phyloP scores from a whole-genome alignment of 2,329 filamentous ascomycete species.

The Aspergillus tubingensis region DNA sequence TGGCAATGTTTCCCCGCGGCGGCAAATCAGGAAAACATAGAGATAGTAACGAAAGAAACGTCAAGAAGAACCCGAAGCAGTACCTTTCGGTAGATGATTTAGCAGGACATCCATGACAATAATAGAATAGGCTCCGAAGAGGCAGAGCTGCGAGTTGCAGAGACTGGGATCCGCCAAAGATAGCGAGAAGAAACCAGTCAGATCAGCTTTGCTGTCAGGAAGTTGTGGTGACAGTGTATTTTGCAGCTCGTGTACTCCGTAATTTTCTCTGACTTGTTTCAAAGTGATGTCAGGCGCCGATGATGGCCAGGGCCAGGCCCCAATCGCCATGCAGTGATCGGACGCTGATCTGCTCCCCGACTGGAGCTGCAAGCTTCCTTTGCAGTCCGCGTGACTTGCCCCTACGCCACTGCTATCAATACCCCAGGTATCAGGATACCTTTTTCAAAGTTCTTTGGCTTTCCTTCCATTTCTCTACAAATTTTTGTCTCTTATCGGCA shows the following conservation, averaged over 20 bases:
- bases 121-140: not conserved
- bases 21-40: conserved; percentile 6
- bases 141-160: conserved; percentile 12
- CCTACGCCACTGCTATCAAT: not conserved
- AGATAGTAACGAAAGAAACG: too few species aligned
- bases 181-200: conserved; percentile 4
- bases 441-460: too few species aligned
- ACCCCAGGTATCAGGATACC: too few species aligned
- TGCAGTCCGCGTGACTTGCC: conserved; percentile 19
- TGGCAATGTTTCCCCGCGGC: conserved; percentile 11
- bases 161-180: conserved; percentile 10
- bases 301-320: conserved; percentile 16
- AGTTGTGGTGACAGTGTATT: not conserved
- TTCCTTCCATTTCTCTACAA: too few species aligned
- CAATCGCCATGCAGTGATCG: conserved; percentile 25
- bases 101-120: conserved; percentile 11
- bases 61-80: too few species aligned
- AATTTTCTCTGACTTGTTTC: not conserved
- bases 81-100: not conserved
- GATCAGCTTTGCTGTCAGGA: not conserved
- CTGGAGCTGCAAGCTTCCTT: conserved; percentile 8
- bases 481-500: too few species aligned
- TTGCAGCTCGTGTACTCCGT: not conserved
- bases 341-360: conserved; percentile 17
- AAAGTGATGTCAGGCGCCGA: conserved; percentile 22